These are phyloP conservation scores for Fusarium sp. DNA, from an alignment of 2,329 filamentous ascomycete genomes.

Conservation along the genomic window DNA sequence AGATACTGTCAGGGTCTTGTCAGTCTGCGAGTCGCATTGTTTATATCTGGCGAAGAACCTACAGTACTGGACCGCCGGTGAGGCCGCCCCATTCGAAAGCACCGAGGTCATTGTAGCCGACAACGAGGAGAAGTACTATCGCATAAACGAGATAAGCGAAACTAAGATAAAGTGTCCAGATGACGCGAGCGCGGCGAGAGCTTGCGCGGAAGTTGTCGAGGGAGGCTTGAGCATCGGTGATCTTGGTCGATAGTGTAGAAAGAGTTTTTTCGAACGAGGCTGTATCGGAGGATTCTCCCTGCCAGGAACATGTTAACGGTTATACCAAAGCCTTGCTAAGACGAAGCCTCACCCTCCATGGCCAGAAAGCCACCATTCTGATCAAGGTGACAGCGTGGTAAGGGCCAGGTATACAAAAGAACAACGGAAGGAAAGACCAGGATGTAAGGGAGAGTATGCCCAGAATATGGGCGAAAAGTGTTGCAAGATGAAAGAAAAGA, in stretches of 20 bases:
- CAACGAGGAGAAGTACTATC: constrained; percentile 83
- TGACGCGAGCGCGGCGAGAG: constrained; percentile 81
- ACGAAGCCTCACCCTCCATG: constrained; percentile 74
- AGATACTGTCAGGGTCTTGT: constrained; percentile 72
- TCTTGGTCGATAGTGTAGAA: constrained; percentile 83
- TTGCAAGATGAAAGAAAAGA: constrained; percentile 6
- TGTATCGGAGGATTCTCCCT: constrained; percentile 84
- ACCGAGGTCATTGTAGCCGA: constrained; percentile 84
- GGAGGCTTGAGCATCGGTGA: constrained; percentile 76
- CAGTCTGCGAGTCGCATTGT: constrained; percentile 14
- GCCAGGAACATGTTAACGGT: constrained; percentile 32
- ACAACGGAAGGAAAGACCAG: constrained; percentile 2
- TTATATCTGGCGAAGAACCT: constrained; percentile 49
- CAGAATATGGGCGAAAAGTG: constrained; percentile 5
- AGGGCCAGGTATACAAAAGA: constrained; percentile 21
- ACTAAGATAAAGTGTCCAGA: constrained; percentile 90
- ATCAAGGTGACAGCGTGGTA: constrained; percentile 9
- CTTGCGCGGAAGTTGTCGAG: constrained; percentile 79
- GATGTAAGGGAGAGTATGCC: constrained; percentile 18
- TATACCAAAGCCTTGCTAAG: not conserved
- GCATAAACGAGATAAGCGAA: constrained; percentile 91
- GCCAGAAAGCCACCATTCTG: constrained; percentile 86
- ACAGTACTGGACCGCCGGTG: constrained; percentile 82
- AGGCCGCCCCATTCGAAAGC: constrained; percentile 82
- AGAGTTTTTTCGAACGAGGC: constrained; percentile 94